phyloP scores from a whole-genome alignment of 805 yeast genomes.

The Torulaspora gathmanii region DNA sequence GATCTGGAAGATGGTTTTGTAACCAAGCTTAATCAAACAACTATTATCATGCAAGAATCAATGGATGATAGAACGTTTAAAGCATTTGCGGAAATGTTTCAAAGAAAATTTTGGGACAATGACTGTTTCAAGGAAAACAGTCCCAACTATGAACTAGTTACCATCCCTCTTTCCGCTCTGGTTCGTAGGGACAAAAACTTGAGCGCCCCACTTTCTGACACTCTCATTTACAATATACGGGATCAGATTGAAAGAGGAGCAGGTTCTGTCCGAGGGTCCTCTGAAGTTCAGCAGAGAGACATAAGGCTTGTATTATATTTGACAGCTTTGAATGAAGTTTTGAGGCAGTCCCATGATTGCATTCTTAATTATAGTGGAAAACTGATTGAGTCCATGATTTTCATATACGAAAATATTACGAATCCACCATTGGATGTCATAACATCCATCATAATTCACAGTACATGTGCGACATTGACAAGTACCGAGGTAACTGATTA shows the following conservation, averaged over 20 bases:
- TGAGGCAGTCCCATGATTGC: constrained; percentile 60
- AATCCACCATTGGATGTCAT: constrained; percentile 57
- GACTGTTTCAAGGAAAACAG: constrained; percentile 55
- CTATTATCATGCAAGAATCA: constrained; percentile 52
- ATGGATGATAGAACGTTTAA: constrained; percentile 53
- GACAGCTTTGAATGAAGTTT: constrained; percentile 61
- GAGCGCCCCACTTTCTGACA: constrained; percentile 26
- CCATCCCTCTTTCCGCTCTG: constrained; percentile 67
- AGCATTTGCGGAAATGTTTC: constrained; percentile 39
- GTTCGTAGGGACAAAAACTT: constrained; percentile 49
- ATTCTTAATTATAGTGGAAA: constrained; percentile 44
- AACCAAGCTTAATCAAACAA: constrained; percentile 41
- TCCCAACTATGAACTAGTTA: constrained; percentile 60
- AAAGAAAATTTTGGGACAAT: constrained; percentile 40
- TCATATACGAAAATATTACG: constrained; percentile 30
- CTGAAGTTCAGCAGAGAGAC: constrained; percentile 72
- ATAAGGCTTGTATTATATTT: constrained; percentile 67
- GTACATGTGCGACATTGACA: constrained; percentile 58
- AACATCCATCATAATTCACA: constrained; percentile 60
- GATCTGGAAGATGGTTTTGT: constrained; percentile 37
- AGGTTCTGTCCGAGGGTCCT: constrained; percentile 62
- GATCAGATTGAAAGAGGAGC: constrained; percentile 77
- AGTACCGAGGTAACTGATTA: constrained; percentile 55
- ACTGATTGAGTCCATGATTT: constrained; percentile 38
- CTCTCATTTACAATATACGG: constrained; percentile 43